These are phyloP conservation scores for Magnaporthiopsis incrustans DNA, from an alignment of 2,329 filamentous ascomycete species.

Conservation along the genomic window DNA sequence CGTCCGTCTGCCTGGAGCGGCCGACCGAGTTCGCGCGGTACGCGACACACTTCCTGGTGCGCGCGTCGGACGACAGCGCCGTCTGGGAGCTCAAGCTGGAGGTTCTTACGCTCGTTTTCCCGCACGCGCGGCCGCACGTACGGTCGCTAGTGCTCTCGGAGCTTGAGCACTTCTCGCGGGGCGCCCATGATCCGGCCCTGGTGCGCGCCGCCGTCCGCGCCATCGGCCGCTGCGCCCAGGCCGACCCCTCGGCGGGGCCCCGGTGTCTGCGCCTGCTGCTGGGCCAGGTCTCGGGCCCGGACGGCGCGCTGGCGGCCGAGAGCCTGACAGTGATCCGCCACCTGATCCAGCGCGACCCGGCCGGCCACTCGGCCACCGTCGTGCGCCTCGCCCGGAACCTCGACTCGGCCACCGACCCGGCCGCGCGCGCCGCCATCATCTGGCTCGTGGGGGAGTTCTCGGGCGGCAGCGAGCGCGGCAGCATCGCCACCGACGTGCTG, in stretches of 20 bases:
- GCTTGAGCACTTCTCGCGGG: conserved; percentile 83
- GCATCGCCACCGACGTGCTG: conserved; percentile 87
- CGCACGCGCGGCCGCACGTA: conserved; percentile 63
- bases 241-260: conserved; percentile 59
- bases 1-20: conserved; percentile 73
- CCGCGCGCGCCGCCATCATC: conserved; percentile 87
- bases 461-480: conserved; percentile 69
- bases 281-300: conserved; percentile 78
- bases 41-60: conserved; percentile 81
- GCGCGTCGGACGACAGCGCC: conserved; percentile 66
- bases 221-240: conserved; percentile 87
- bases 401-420: conserved; percentile 77
- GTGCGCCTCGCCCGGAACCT: conserved; percentile 85
- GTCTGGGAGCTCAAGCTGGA: conserved; percentile 93
- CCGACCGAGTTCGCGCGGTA: conserved; percentile 82
- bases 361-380: conserved; percentile 75
- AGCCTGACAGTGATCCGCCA: conserved; percentile 92
- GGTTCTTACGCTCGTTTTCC: conserved; percentile 82
- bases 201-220: conserved; percentile 81
- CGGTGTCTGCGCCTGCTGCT: conserved; percentile 78
- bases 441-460: conserved; percentile 97
- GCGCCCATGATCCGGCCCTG: conserved; percentile 57
- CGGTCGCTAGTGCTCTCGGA: conserved; percentile 88
- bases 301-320: conserved; percentile 83
- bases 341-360: conserved; percentile 84